Percentiles rank a stretch among this genome's conserved stretches.
Evolutionary conservation across 768 basidiomycete species (phyloP).

Genomic region (Phallus indusiatus): DNA sequence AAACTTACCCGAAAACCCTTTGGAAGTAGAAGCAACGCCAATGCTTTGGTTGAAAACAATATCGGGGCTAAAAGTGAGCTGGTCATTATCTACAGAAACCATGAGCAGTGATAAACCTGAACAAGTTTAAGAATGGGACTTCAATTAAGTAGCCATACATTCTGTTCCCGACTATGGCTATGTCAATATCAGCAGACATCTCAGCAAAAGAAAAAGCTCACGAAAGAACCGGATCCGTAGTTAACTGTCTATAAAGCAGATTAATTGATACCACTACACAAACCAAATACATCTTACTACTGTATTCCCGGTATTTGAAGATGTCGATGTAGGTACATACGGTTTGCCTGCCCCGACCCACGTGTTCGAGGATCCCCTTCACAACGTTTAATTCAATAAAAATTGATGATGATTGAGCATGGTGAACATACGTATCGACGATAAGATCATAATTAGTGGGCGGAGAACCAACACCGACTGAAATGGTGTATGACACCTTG

Average conservation of each 20-base stretch:
- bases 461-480: constrained; percentile 45
- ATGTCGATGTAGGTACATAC: constrained; percentile 38
- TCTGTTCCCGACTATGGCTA: neutral
- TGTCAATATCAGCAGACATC: neutral
- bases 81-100: constrained; percentile 42
- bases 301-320: constrained; percentile 29
- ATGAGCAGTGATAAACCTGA: too few relatives aligned
- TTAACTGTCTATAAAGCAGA: constrained; percentile 31
- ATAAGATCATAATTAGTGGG: constrained; percentile 29
- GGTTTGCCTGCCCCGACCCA: constrained; percentile 45
- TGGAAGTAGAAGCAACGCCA: constrained; percentile 32
- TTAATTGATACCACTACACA: constrained; percentile 24
- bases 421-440: constrained; percentile 2
- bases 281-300: constrained; percentile 18
- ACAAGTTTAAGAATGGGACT: constrained; percentile 5
- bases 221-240: constrained; percentile 47
- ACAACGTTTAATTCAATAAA: constrained; percentile 1
- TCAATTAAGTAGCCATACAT: neutral
- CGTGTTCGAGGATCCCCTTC: constrained; percentile 37
- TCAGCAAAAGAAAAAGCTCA: constrained; percentile 13
- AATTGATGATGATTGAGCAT: neutral
- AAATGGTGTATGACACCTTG: constrained; percentile 24
- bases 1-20: constrained; percentile 45
- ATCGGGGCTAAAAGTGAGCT: constrained; percentile 30
- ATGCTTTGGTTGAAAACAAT: constrained; percentile 41